Conservation (phyloP, 306 rosid genomes). For the Phaseolus lunatus region DNA sequence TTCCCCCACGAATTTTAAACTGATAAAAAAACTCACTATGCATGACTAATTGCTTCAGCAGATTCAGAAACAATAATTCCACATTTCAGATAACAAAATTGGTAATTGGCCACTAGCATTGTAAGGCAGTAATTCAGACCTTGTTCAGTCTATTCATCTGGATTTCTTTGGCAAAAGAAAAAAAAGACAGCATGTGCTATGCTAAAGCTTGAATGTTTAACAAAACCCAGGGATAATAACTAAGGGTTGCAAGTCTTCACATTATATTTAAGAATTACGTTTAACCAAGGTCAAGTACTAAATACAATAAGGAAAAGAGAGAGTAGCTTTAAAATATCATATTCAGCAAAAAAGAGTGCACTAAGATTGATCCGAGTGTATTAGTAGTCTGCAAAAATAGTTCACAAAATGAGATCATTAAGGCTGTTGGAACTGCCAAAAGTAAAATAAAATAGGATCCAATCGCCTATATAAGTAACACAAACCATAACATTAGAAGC, state of each 20-base stretch:
- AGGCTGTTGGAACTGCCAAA: background rate
- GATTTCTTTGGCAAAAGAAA: background rate
- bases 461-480: background rate
- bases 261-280: background rate
- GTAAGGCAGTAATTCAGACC: background rate
- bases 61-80: background rate
- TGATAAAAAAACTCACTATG: background rate
- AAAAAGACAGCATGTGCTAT: background rate
- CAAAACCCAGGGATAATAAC: background rate
- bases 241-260: conserved; percentile 10
- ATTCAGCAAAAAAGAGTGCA: conserved; percentile 7
- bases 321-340: background rate
- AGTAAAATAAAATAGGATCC: conserved; percentile 8
- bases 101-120: background rate
- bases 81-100: conserved; percentile 12
- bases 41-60: background rate
- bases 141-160: background rate
- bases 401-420: background rate
- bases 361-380: conserved; percentile 2
- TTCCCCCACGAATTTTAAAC: background rate
- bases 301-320: background rate
- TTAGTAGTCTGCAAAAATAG: background rate
- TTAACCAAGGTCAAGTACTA: background rate
- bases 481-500: background rate
- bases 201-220: background rate